These are phyloP conservation scores for Coemansia sp. DNA, from an alignment of 192 early-diverging fungal species.

Conservation along the genomic window DNA sequence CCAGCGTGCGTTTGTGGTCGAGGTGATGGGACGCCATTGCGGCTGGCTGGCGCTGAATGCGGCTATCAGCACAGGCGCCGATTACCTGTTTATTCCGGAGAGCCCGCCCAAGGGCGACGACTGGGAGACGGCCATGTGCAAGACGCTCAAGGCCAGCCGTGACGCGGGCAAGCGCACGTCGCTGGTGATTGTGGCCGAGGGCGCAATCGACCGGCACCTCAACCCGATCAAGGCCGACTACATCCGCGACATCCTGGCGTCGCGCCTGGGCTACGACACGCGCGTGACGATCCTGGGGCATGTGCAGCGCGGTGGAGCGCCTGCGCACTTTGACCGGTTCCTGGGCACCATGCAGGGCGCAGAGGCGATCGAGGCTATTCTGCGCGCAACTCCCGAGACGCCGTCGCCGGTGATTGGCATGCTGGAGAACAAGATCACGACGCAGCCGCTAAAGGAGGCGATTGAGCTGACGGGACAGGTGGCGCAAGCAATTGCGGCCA, in stretches of 20 bases:
- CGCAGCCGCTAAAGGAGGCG: slow-evolving; percentile 86
- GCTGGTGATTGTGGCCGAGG: slow-evolving; percentile 94
- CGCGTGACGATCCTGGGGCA: slow-evolving; percentile 94
- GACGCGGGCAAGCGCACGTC: slow-evolving; percentile 83
- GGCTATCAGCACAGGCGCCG: slow-evolving; percentile 84
- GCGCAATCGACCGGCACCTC: slow-evolving; percentile 85
- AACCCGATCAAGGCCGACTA: slow-evolving; percentile 85
- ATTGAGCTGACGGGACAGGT: slow-evolving; percentile 87
- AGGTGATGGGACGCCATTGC: slow-evolving; percentile 98
- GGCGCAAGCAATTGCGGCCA: slow-evolving; percentile 71
- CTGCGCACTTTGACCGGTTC: slow-evolving; percentile 87
- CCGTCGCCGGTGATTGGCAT: slow-evolving; percentile 96
- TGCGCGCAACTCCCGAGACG: slow-evolving; percentile 74
- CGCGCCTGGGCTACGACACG: slow-evolving; percentile 81
- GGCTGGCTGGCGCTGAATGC: slow-evolving; percentile 92
- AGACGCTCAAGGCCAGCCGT: slow-evolving; percentile 68
- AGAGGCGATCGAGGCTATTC: slow-evolving; percentile 89
- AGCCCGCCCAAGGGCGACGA: slow-evolving; percentile 80
- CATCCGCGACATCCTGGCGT: slow-evolving; percentile 76
- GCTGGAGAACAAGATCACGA: slow-evolving; percentile 82
- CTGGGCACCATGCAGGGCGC: slow-evolving; percentile 92
- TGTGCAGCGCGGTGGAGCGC: slow-evolving; percentile 90
- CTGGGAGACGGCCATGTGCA: slow-evolving; percentile 89
- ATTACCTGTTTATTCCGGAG: slow-evolving; percentile 96
- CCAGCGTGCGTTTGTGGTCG: slow-evolving; percentile 94